Evolutionary conservation across 306 rosid species (phyloP), one percentile per base, ranked within the genome.

Genomic region (Crataegus laevigata): DNA sequence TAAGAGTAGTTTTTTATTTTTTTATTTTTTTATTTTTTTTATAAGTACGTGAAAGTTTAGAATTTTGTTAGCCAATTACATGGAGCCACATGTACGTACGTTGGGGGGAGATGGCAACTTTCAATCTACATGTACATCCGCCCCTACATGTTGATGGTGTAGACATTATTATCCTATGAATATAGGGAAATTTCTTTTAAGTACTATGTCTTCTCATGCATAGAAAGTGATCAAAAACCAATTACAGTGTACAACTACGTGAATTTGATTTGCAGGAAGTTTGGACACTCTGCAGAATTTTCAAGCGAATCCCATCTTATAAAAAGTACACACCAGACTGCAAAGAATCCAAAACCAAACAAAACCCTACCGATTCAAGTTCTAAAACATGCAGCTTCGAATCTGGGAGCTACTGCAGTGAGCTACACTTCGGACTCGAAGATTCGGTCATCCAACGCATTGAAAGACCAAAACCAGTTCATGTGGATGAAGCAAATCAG

Each of bases 211-310:
- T 47, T 47, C 51, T 47, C 19, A 47, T 47, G 52, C 52, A 47
- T 14, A 47, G 52, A 47, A 47, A 47, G 19, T 14, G 52, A 18
- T 47, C 52, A 15, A 47, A 47, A 47, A 47, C 52, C 15, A 47
- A 47, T 47, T 4, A 47, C 26, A 17, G 12, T 40, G 19, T 65
- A 34, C 3, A 11, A 30, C 42, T 17, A 28, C 34, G 8, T 81
- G 40, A 32, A 18, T 22, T 66, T 42, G 30, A 36, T 68, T 82
- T 76, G 77, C 91, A 93, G 98, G 98, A 93, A 82, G 97, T 93
- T 51, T 93, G 97, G 98, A 93, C 97, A 30, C 85, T 93, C 0
- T 93, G 98, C 85, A 61, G 93, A 76, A 91, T 93, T 75, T 89
- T 93, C 83, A 91, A 89, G 83, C 65, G 98, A 74, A 76, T 87